Percentiles rank a stretch among this genome's conserved stretches.
These are phyloP conservation scores for Phlegmacium glaucopus DNA, from an alignment of 768 basidiomycete genomes.

Conservation along the genomic window DNA sequence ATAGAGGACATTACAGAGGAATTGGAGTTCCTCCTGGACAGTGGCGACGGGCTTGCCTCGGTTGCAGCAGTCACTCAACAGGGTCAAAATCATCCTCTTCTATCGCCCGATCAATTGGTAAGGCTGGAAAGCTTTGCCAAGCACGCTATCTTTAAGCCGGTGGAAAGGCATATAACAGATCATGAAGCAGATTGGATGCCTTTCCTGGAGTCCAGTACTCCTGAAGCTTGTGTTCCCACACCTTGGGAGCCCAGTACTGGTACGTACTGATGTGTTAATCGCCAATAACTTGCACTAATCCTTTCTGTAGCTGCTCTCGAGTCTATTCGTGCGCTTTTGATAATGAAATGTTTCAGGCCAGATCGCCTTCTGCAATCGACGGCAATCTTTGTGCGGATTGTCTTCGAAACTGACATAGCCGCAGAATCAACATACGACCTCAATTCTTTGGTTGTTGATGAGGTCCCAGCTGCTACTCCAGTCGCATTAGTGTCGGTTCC, in stretches of 20 bases:
- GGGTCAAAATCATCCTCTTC: conserved; percentile 40
- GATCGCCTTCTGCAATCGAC: conserved; percentile 88
- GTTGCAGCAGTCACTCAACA: conserved; percentile 28
- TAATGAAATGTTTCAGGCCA: conserved; percentile 90
- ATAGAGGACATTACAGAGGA: conserved; percentile 80
- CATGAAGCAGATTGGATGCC: conserved; percentile 65
- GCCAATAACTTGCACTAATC: not conserved
- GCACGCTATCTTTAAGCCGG: conserved; percentile 74
- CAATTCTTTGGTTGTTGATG: conserved; percentile 69
- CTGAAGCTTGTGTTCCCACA: conserved; percentile 68
- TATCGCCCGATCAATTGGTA: conserved; percentile 65
- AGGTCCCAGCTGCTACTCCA: conserved; percentile 78
- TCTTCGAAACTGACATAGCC: conserved; percentile 82
- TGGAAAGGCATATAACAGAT: conserved; percentile 58
- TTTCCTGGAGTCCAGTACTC: conserved; percentile 64
- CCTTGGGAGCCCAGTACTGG: conserved; percentile 79
- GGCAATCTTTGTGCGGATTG: conserved; percentile 64
- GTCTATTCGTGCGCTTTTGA: conserved; percentile 69
- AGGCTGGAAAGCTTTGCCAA: conserved; percentile 72
- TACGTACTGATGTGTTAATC: conserved; percentile 39
- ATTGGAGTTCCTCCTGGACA: conserved; percentile 89
- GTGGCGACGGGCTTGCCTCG: conserved; percentile 61
- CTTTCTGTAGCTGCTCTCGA: conserved; percentile 57
- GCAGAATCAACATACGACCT: conserved; percentile 74
- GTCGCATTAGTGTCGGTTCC: conserved; percentile 90